Evolutionary conservation across 2,329 filamentous ascomycete genomes (phyloP), one percentile per base, ranked within the genome.

Genomic region (Knufia fluminis): DNA sequence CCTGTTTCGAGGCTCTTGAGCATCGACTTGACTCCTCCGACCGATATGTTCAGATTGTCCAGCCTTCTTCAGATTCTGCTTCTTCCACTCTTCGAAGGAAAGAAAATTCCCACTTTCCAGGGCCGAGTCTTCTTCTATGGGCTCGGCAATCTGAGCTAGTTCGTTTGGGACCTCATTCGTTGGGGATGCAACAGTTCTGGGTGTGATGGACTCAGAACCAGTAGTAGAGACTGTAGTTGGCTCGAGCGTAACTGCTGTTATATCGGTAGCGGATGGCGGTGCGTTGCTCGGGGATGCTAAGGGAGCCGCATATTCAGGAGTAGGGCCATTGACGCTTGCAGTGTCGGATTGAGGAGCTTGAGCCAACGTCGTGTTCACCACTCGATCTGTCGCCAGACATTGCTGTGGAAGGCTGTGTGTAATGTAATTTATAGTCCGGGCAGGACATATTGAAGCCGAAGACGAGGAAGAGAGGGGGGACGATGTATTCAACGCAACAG

Each of bases 11-110:
- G 48, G 39, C n/a, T 55, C 56, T 32, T 39, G 46, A 17, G 17
- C 35, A 38, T 75, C 73, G 19, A 64, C 64, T 23, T 62, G 68
- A 61, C 64, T 70, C 55, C 62, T 70, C 61, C 63, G 77, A 64
- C 71, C 85, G 62, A 76, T 75, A 66, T 76, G 82, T 67, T 76
- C 86, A 62, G 72, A 88, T 62, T 96, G 91, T 10, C 88, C 91
- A 2, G 80, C 83, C 62, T 88, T 86, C 46, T 83, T 86, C 16
- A 97, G 71, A 69, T 94, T 95, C 72, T 90, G 85, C 61, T 85
- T 87, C 70, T 95, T 97, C 92, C 92, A 98, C 61, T 97, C 91
- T 64, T 97, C 92, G 60, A 98, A 98, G 0, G 92, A 96, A 60
- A 97, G 80, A 65, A 97, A 97, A 4, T 89, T 83, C 40, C 83